Conservation (phyloP, 208 protist genomes). For the Angomonas ambiguus region DNA sequence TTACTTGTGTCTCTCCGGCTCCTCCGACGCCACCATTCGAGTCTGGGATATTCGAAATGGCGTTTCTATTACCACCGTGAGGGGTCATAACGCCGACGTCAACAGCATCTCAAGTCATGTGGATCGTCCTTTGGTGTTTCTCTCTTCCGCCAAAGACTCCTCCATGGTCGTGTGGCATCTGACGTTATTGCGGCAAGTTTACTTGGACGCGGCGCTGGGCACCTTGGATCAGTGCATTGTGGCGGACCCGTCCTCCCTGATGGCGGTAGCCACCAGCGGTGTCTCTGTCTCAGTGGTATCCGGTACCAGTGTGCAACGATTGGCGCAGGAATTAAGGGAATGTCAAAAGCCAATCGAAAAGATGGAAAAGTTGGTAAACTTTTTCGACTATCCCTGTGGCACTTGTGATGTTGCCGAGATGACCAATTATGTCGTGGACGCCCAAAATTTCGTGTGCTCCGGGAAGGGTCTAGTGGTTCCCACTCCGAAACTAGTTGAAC, state of each 20-base stretch:
- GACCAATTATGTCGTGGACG: conserved; percentile 34
- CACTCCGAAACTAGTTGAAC: conserved; percentile 37
- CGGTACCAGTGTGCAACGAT: conserved; percentile 44
- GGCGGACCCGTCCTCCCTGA: conserved; percentile 41
- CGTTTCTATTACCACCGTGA: conserved; percentile 50
- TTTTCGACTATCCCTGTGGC: conserved; percentile 82
- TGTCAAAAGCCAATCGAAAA: conserved; percentile 40
- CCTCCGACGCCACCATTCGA: conserved; percentile 77
- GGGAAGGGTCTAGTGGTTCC: conserved; percentile 48
- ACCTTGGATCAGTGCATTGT: conserved; percentile 50
- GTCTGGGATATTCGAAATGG: conserved; percentile 87
- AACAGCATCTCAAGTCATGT: conserved; percentile 69
- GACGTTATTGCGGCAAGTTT: conserved; percentile 54
- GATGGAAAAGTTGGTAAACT: conserved; percentile 50
- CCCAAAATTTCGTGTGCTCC: conserved; percentile 25
- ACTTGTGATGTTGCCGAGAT: conserved; percentile 54
- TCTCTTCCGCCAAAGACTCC: conserved; percentile 86
- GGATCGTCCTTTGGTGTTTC: conserved; percentile 85
- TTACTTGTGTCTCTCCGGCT: conserved; percentile 77
- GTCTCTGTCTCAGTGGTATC: conserved; percentile 38
- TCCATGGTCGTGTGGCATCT: conserved; percentile 86
- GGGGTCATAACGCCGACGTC: conserved; percentile 88
- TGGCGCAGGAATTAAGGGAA: conserved; percentile 54
- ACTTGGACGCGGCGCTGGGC: conserved; percentile 68
- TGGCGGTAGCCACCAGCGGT: conserved; percentile 31